These are phyloP conservation scores for Hymenoscyphus salicellus DNA, from an alignment of 2,329 filamentous ascomycete species.

Conservation along the genomic window DNA sequence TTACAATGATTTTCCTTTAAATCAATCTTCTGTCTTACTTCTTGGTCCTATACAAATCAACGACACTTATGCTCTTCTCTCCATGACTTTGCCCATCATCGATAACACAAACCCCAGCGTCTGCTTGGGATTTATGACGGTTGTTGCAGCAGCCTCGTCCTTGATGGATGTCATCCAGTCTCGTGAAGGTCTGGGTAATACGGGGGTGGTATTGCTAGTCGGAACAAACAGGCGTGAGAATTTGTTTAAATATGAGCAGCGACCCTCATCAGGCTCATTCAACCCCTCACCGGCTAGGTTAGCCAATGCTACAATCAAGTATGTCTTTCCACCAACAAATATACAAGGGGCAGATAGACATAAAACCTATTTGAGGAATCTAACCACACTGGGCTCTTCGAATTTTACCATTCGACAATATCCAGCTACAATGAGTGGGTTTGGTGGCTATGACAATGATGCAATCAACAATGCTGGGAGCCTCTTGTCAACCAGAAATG, in stretches of 20 bases:
- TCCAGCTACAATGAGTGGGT: constrained; percentile 59
- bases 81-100: constrained; percentile 75
- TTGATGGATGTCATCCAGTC: constrained; percentile 62
- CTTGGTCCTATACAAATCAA: constrained; percentile 69
- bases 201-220: constrained; percentile 67
- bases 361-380: constrained; percentile 38
- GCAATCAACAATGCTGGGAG: constrained; percentile 66
- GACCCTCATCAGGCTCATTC: constrained; percentile 48
- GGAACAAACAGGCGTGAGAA: constrained; percentile 67
- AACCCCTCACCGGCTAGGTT: constrained; percentile 41
- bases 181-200: constrained; percentile 66
- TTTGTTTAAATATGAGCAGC: constrained; percentile 49
- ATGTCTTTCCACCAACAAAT: constrained; percentile 56
- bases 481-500: constrained; percentile 67
- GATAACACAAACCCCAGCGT: constrained; percentile 59
- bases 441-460: constrained; percentile 47
- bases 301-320: constrained; percentile 49
- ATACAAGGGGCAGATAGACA: constrained; percentile 47
- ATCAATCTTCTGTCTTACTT: constrained; percentile 57
- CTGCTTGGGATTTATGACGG: constrained; percentile 79
- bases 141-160: constrained; percentile 67
- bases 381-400: constrained; percentile 33
- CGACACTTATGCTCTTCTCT: constrained; percentile 69
- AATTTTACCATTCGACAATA: constrained; percentile 61
- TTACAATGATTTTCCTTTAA: constrained; percentile 39